Conservation (phyloP, 2,329 filamentous ascomycete species). For the Xylariaceae sp. region DNA sequence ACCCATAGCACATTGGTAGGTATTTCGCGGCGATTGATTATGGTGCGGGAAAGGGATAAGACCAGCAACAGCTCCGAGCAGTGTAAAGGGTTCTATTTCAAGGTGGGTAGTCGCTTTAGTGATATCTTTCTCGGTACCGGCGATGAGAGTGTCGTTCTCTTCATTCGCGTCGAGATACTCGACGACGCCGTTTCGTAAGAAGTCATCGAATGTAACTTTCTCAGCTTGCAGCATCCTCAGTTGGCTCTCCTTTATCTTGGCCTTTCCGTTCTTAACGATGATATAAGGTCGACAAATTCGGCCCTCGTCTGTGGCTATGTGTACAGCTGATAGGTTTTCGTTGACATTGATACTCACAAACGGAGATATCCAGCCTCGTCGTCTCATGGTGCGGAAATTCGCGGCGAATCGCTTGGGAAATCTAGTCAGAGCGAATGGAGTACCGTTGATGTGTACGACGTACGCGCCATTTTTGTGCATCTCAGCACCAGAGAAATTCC, state of each 20-base stretch:
- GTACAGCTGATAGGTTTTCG: constrained; percentile 86
- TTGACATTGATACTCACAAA: constrained; percentile 98
- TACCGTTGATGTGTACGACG: constrained; percentile 94
- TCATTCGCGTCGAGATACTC: constrained; percentile 99
- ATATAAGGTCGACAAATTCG: constrained; percentile 96
- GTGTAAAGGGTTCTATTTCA: constrained; percentile 97
- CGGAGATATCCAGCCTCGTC: constrained; percentile 90
- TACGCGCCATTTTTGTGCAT: constrained; percentile 86
- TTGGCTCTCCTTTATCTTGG: constrained; percentile 80
- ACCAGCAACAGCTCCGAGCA: constrained; percentile 92
- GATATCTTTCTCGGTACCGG: constrained; percentile 86
- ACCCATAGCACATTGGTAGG: constrained; percentile 99
- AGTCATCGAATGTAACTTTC: constrained; percentile 90
- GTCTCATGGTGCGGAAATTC: constrained; percentile 83
- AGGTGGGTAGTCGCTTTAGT: constrained; percentile 86
- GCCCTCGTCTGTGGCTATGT: constrained; percentile 96
- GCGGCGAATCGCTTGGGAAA: constrained; percentile 86
- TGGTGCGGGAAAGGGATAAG: constrained; percentile 98
- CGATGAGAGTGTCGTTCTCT: constrained; percentile 94
- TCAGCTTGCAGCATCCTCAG: constrained; percentile 83
- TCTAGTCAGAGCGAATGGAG: constrained; percentile 85
- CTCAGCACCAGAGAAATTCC: constrained; percentile 75
- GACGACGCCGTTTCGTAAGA: constrained; percentile 85
- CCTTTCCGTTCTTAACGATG: constrained; percentile 86
- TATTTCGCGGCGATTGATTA: constrained; percentile 98